phyloP scores from a whole-genome alignment of 2,329 filamentous ascomycete genomes.

The Anthostomella pinea region DNA sequence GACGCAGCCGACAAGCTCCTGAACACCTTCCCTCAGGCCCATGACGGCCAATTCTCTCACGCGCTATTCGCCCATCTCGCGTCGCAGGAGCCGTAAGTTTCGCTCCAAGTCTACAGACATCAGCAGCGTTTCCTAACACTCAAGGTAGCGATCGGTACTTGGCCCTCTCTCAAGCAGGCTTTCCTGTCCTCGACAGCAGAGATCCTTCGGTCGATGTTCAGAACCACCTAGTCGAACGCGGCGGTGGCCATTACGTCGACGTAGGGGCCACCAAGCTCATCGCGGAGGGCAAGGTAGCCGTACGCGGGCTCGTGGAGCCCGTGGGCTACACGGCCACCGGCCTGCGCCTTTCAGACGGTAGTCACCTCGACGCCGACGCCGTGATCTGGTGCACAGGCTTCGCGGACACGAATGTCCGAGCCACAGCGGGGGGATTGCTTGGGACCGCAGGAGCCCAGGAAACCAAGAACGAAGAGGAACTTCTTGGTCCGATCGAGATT shows the following conservation, averaged over 20 bases:
- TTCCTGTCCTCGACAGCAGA: slow-evolving; percentile 2
- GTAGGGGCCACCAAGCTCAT: slow-evolving; percentile 33
- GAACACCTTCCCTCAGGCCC: slow-evolving; percentile 3
- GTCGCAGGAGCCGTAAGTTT: slow-evolving; percentile 3
- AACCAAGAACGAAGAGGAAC: not conserved
- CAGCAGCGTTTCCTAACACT: not conserved
- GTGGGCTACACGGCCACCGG: slow-evolving; percentile 30
- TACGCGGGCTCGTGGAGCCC: too few relatives aligned
- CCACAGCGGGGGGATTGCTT: slow-evolving; percentile 15
- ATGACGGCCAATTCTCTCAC: slow-evolving; percentile 2
- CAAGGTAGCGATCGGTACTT: slow-evolving; percentile 1
- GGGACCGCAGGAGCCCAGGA: slow-evolving; percentile 7
- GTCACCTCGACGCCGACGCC: slow-evolving; percentile 29
- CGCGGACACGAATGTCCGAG: slow-evolving; percentile 18
- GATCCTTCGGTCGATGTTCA: slow-evolving; percentile 5
- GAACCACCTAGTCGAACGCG: slow-evolving; percentile 3
- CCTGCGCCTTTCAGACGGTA: slow-evolving; percentile 32
- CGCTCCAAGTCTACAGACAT: not conserved
- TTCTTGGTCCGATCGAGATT: slow-evolving; percentile 4
- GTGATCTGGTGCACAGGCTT: slow-evolving; percentile 39
- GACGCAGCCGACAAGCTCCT: not conserved
- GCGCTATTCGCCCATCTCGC: slow-evolving; percentile 2
- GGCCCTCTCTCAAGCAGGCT: slow-evolving; percentile 3
- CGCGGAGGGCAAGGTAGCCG: slow-evolving; percentile 24
- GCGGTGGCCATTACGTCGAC: slow-evolving; percentile 35